phyloP scores from a whole-genome alignment of 1,284 basidiomycete genomes.

The Melanopsichium pennsylvanicum region DNA sequence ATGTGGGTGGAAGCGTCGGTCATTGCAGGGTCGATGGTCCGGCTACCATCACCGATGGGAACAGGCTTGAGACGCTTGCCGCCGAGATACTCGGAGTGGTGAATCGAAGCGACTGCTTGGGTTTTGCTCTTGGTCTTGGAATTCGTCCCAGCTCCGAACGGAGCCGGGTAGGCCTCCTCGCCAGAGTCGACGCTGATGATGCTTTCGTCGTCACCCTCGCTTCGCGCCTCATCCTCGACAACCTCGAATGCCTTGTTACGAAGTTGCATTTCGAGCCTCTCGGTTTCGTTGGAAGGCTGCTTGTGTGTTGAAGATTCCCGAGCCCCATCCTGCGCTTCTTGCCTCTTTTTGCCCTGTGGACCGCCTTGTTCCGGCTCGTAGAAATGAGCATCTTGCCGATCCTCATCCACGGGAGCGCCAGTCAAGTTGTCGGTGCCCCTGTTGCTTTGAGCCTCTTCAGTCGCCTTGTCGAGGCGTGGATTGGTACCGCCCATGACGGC shows the following conservation, averaged over 20 bases:
- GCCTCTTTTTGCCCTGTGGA: conserved; percentile 29
- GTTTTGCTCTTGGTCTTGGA: conserved; percentile 17
- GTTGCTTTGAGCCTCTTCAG: conserved; percentile 14
- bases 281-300: conserved; percentile 19
- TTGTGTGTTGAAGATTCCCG: neutral
- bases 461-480: conserved; percentile 37
- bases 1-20: conserved; percentile 31
- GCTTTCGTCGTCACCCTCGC: conserved; percentile 8
- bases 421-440: conserved; percentile 17
- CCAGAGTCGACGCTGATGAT: conserved; percentile 7
- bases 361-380: conserved; percentile 27
- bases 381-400: conserved; percentile 11
- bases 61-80: conserved; percentile 32
- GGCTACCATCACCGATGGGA: conserved; percentile 13
- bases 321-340: conserved; percentile 15
- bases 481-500: conserved; percentile 36
- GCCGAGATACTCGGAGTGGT: conserved; percentile 30
- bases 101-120: conserved; percentile 21
- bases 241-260: conserved; percentile 16
- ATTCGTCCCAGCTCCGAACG: conserved; percentile 29
- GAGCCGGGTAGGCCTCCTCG: conserved; percentile 51
- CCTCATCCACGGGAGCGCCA: conserved; percentile 19
- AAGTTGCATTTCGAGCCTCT: conserved; percentile 30
- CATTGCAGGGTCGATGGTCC: conserved; percentile 34
- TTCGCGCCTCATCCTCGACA: conserved; percentile 17